These are phyloP conservation scores for Neohortaea acidophila DNA, from an alignment of 495 filamentous ascomycete species.

Conservation along the genomic window DNA sequence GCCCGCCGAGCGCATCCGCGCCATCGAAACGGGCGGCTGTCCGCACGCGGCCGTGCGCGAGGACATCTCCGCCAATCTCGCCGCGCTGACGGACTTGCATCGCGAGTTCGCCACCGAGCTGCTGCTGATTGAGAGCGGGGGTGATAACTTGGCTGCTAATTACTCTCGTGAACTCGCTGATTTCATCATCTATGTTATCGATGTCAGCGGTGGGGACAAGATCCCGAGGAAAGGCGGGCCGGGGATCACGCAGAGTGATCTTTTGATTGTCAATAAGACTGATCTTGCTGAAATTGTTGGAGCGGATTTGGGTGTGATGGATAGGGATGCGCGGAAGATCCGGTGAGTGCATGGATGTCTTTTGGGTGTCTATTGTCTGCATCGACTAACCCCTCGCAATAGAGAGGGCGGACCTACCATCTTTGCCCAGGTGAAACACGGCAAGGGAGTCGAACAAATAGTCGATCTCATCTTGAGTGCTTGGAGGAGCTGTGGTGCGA, in stretches of 20 bases:
- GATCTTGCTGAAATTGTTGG: conserved; percentile 85
- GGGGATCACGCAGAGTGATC: conserved; percentile 86
- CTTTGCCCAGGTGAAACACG: conserved; percentile 92
- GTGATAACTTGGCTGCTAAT: conserved; percentile 94
- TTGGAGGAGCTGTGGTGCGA: conserved; percentile 53
- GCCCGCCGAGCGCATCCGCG: conserved; percentile 64
- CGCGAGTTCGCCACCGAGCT: conserved; percentile 53
- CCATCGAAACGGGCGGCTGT: conserved; percentile 96
- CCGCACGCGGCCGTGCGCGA: conserved; percentile 96
- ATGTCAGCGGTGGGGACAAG: conserved; percentile 94
- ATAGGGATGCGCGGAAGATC: conserved; percentile 87
- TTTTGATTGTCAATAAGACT: conserved; percentile 91
- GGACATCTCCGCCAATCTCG: conserved; percentile 87
- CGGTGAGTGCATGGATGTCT: conserved; percentile 25
- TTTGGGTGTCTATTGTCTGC: not conserved
- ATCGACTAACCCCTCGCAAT: conserved; percentile 1
- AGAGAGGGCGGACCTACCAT: conserved; percentile 86
- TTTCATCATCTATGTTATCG: conserved; percentile 96
- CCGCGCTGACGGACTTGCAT: conserved; percentile 79
- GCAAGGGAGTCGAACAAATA: conserved; percentile 67
- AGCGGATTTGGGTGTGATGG: conserved; percentile 86
- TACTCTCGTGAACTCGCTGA: conserved; percentile 88
- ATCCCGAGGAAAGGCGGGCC: conserved; percentile 91
- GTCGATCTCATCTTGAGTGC: conserved; percentile 78
- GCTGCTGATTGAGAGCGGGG: conserved; percentile 83